phyloP scores from a whole-genome alignment of 257 asterid species.

The Przewalskia tangutica region DNA sequence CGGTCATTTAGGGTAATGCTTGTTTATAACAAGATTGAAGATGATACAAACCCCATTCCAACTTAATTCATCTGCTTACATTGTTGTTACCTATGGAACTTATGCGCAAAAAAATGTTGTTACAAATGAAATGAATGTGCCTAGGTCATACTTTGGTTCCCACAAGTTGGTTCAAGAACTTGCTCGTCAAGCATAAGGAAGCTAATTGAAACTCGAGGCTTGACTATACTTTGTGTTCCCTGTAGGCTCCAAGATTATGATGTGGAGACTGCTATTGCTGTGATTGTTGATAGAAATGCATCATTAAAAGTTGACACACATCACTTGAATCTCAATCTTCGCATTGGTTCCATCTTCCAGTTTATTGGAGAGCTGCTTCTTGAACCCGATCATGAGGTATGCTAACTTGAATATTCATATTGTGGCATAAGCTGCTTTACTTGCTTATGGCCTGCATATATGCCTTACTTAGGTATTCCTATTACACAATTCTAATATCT shows the following conservation, averaged over 20 bases:
- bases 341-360: constrained; percentile 59
- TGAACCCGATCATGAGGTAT: constrained; percentile 53
- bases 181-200: background rate
- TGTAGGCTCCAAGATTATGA: constrained; percentile 63
- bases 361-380: constrained; percentile 80
- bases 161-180: background rate
- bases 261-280: constrained; percentile 58
- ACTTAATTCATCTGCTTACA: background rate
- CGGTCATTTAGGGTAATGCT: background rate
- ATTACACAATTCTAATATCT: background rate
- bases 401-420: background rate
- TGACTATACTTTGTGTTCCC: background rate
- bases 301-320: constrained; percentile 56
- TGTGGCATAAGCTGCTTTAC: background rate
- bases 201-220: background rate
- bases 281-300: constrained; percentile 57
- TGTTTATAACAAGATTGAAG: no score
- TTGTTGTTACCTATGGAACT: background rate
- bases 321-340: constrained; percentile 52
- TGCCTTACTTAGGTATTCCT: background rate
- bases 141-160: background rate
- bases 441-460: background rate
- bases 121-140: background rate
- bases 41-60: no score
- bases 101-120: background rate